These are phyloP conservation scores for Arabidopsis arenosa DNA, from an alignment of 345 rosid genomes.

Conservation along the genomic window DNA sequence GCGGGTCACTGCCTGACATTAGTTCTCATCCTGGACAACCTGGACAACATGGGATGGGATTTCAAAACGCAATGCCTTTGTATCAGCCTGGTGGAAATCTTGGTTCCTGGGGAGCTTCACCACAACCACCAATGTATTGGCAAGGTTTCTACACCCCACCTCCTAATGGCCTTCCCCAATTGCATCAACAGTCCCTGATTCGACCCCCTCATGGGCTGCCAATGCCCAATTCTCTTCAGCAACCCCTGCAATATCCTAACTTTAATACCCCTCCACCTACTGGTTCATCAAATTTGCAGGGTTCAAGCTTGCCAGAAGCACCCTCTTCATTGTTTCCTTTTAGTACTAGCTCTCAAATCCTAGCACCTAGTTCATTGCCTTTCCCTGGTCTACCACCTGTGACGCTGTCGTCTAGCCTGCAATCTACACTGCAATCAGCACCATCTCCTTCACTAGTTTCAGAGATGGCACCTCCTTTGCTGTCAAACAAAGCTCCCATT, in stretches of 20 bases:
- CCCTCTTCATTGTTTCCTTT: constrained; percentile 51
- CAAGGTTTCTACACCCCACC: constrained; percentile 81
- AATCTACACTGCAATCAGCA: constrained; percentile 48
- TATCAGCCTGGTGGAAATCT: constrained; percentile 89
- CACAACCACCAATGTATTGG: constrained; percentile 89
- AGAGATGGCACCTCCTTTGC: constrained; percentile 57
- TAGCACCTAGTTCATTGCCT: constrained; percentile 51
- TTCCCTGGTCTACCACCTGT: constrained; percentile 37
- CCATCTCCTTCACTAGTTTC: constrained; percentile 63
- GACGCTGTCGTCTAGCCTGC: constrained; percentile 42
- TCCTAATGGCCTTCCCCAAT: constrained; percentile 77
- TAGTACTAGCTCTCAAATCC: constrained; percentile 50
- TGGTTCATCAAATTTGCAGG: constrained; percentile 56
- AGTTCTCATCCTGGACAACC: constrained; percentile 60
- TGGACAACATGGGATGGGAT: constrained; percentile 65
- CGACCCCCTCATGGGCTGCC: constrained; percentile 77
- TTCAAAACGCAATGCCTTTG: constrained; percentile 72
- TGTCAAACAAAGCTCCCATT: constrained; percentile 54
- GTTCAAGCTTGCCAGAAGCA: constrained; percentile 60
- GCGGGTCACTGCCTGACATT: constrained; percentile 60
- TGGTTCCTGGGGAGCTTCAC: constrained; percentile 83
- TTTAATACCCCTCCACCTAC: constrained; percentile 60
- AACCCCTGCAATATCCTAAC: constrained; percentile 74
- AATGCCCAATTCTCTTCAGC: constrained; percentile 72
- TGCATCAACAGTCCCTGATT: constrained; percentile 85